Base-by-base conservation (phyloP, 129 eudicot species). In the Solidago caesia region DNA sequence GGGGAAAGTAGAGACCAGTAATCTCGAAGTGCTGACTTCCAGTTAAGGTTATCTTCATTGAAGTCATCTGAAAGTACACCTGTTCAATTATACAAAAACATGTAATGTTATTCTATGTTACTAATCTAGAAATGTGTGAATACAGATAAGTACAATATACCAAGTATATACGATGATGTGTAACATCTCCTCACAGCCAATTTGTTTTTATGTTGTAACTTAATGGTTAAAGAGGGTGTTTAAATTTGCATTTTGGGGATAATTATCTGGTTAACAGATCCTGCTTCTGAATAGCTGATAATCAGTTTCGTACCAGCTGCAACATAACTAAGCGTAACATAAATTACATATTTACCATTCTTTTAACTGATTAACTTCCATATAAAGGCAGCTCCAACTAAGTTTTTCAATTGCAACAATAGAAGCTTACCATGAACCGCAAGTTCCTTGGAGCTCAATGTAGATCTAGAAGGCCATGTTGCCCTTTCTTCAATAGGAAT, bases 1-100 rank as follows among this genome's bases (percentile, higher is more conserved):
- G 99, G 99, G 8, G 99, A 94, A 44, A 94, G 96, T 52, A 94
- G 88, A 67, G 97, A 87, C 99, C 99, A 94, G 77, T 85, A 91
- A 44, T 94, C 85, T 61, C 78, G 75, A 48, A 94, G 92, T 71
- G 90, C 86, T 33, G 91, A 78, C 55, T 79, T 85, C 97, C 97
- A 94, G 80, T 85, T 85, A 45, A 85, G 10, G 42, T 86, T 39
- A 73, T 90, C 97, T 83, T 91, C 99, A 1, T 78, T 71, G 83
- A 94, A 80, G 78, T 88, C 97, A 55, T 91, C 99, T 11, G 88
- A 33, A 61, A 67, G 85, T 70, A 90, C 78, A 64, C 96, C 99
- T 94, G 68, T 75, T 45, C 26, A 65, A 59, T 59, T 63, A 69
- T 15, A 67, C 15, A 45, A 67, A 44, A 44, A 2, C 15, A 16